Conservation (phyloP, 768 basidiomycete species). For the Gloeopeniophorella convolvens region DNA sequence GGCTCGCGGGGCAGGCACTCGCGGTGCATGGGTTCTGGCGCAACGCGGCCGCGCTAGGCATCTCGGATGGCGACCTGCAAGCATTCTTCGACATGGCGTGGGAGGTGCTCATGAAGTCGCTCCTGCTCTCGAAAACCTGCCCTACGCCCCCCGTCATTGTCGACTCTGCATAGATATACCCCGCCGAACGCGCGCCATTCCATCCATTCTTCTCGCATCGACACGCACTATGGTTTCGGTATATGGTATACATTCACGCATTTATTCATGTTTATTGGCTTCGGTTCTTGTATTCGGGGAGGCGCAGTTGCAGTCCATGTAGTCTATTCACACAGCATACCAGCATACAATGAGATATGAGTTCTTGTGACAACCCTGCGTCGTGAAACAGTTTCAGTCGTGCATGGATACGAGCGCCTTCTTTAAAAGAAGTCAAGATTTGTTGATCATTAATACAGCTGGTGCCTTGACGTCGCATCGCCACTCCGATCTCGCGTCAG, state of each 20-base stretch:
- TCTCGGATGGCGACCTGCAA: constrained; percentile 43
- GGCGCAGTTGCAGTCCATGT: not conserved
- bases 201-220: no score
- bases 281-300: constrained; percentile 4
- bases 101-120: constrained; percentile 39
- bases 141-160: not conserved
- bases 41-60: constrained; percentile 43
- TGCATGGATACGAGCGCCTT: no score
- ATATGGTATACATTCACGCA: not conserved
- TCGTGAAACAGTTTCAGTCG: no score
- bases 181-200: no score
- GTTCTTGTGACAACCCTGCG: no score
- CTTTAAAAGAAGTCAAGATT: no score
- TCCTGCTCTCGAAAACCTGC: constrained; percentile 24
- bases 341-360: not conserved
- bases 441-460: no score
- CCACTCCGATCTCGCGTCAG: no score
- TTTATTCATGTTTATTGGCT: constrained; percentile 17
- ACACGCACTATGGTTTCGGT: not conserved
- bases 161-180: no score
- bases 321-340: not conserved
- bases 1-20: constrained; percentile 32
- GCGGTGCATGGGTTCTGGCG: constrained; percentile 44
- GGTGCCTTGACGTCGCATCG: no score
- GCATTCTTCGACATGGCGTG: constrained; percentile 43